phyloP scores from a whole-genome alignment of 805 yeast species.

The Alloascoidea hylecoeti region DNA sequence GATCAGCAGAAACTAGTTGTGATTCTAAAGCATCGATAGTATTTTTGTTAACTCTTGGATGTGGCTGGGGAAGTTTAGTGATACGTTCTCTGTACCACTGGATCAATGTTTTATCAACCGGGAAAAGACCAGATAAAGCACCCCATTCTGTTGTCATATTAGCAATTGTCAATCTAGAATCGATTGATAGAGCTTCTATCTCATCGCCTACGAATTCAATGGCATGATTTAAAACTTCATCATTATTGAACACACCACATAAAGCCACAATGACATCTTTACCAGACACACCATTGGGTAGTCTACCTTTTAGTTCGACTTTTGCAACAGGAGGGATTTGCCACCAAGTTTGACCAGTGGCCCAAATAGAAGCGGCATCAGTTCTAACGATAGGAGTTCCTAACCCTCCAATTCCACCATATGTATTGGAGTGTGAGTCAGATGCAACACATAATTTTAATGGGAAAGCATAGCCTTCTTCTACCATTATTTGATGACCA shows the following conservation, averaged over 20 bases:
- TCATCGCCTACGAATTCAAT: slow-evolving; percentile 87
- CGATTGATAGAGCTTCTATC: slow-evolving; percentile 52
- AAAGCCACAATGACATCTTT: slow-evolving; percentile 94
- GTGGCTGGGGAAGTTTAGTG: slow-evolving; percentile 45
- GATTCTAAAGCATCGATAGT: slow-evolving; percentile 39
- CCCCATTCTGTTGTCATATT: slow-evolving; percentile 99
- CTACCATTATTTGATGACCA: slow-evolving; percentile 98
- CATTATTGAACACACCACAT: slow-evolving; percentile 85
- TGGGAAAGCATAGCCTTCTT: slow-evolving; percentile 97
- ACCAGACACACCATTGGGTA: slow-evolving; percentile 85
- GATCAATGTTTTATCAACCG: slow-evolving; percentile 73
- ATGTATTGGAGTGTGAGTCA: slow-evolving; percentile 95
- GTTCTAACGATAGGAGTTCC: slow-evolving; percentile 98
- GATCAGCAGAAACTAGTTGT: slow-evolving; percentile 40
- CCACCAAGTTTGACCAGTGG: slow-evolving; percentile 99
- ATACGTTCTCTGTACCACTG: slow-evolving; percentile 66
- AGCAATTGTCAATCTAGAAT: slow-evolving; percentile 84
- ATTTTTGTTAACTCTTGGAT: slow-evolving; percentile 64
- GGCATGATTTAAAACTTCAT: slow-evolving; percentile 88
- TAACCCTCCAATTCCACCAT: slow-evolving; percentile 91
- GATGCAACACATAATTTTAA: slow-evolving; percentile 88
- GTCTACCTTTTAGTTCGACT: slow-evolving; percentile 70
- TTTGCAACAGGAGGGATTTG: slow-evolving; percentile 98
- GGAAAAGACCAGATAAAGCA: slow-evolving; percentile 92
- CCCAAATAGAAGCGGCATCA: slow-evolving; percentile 99